Conservation (phyloP, 116 monocot species). For the Posidonia oceanica region DNA sequence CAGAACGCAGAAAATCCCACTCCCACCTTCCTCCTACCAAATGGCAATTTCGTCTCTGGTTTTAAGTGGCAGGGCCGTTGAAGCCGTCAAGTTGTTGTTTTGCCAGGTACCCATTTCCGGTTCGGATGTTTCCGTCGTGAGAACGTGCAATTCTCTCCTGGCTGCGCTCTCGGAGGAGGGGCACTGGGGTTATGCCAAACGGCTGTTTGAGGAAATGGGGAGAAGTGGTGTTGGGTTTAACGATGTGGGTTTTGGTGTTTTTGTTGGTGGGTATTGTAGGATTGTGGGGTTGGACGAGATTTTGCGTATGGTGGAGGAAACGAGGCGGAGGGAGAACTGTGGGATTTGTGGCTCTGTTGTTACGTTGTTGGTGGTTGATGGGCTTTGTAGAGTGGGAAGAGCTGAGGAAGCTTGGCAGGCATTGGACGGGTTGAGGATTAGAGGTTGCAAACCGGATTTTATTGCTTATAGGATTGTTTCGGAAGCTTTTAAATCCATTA, state of each 20-base stretch:
- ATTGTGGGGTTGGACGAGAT: constrained; percentile 19
- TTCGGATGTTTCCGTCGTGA: not conserved
- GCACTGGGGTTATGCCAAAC: constrained; percentile 15
- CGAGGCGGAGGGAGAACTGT: not conserved
- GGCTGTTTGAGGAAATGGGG: constrained; percentile 61
- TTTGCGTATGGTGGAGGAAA: constrained; percentile 27
- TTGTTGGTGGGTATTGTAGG: constrained; percentile 23
- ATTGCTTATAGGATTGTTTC: constrained; percentile 69
- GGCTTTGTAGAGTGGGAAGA: constrained; percentile 46
- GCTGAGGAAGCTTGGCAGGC: constrained; percentile 74
- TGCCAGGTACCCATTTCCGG: constrained; percentile 4
- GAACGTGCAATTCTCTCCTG: constrained; percentile 42
- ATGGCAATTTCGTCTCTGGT: constrained; percentile 28
- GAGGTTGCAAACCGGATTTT: constrained; percentile 79
- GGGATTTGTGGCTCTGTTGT: constrained; percentile 60
- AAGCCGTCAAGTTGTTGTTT: constrained; percentile 24
- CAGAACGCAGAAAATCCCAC: constrained; percentile 7
- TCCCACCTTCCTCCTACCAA: constrained; percentile 17
- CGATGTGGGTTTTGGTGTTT: constrained; percentile 71
- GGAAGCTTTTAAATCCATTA: constrained; percentile 40
- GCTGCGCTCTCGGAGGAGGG: constrained; percentile 25
- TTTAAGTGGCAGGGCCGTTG: constrained; percentile 10
- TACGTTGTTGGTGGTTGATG: constrained; percentile 54
- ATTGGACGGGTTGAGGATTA: constrained; percentile 44
- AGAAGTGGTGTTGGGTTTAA: constrained; percentile 19